Conservation (phyloP, 2,329 filamentous ascomycete species). For the Cladosporium sp. region DNA sequence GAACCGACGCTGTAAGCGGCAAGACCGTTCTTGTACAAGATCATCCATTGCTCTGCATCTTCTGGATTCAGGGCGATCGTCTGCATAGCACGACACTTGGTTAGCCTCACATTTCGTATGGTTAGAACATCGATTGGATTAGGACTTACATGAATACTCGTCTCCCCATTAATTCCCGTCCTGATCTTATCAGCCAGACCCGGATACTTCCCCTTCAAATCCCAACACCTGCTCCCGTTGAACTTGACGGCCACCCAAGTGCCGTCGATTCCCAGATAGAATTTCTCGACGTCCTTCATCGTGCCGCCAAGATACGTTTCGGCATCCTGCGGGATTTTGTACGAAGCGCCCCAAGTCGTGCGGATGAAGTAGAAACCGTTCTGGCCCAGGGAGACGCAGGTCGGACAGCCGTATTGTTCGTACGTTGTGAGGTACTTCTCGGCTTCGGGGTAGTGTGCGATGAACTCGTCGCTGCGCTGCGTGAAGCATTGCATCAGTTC, state of each 20-base stretch:
- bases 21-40: conserved; percentile 10
- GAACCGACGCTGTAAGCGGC: conserved; percentile 8
- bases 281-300: conserved; percentile 15
- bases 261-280: conserved; percentile 16
- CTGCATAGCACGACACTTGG: background rate
- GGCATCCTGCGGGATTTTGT: conserved; percentile 8
- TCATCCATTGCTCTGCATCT: conserved; percentile 7
- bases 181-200: conserved; percentile 4
- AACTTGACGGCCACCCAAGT: conserved; percentile 9
- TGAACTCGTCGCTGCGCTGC: conserved; percentile 6
- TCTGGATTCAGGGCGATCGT: conserved; percentile 11
- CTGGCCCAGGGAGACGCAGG: conserved; percentile 6
- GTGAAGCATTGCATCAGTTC: conserved; percentile 7
- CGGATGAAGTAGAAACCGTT: conserved; percentile 10
- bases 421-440: conserved; percentile 8
- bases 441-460: background rate
- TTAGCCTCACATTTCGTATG: too few species aligned
- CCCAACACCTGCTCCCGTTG: conserved; percentile 7
- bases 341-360: conserved; percentile 8
- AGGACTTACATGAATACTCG: conserved; percentile 1
- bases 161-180: conserved; percentile 2
- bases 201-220: conserved; percentile 8
- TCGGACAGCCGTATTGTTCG: conserved; percentile 11
- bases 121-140: background rate
- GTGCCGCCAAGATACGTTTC: background rate